Conservation (phyloP, 1,139 yeast species). For the Kurtzmaniella quercitrusa region DNA sequence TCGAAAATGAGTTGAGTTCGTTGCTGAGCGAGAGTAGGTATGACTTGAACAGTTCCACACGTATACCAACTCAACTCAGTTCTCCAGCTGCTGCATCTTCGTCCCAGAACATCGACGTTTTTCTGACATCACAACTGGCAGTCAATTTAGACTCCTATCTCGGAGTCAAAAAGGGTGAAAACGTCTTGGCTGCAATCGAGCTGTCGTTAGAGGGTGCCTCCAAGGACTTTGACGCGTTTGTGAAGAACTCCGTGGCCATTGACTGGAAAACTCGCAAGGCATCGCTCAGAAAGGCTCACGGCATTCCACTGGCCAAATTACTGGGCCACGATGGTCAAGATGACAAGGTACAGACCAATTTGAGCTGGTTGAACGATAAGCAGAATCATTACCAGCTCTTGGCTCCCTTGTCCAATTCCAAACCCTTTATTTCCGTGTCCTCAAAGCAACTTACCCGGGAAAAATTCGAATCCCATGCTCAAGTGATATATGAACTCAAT, state of each 20-base stretch:
- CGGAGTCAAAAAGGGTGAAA: constrained; percentile 73
- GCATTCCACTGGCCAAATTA: constrained; percentile 27
- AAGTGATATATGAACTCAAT: constrained; percentile 64
- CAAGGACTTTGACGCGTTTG: constrained; percentile 74
- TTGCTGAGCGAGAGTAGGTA: constrained; percentile 3
- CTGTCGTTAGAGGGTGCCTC: constrained; percentile 73
- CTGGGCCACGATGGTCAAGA: background rate
- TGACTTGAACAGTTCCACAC: background rate
- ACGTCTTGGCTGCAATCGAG: constrained; percentile 78
- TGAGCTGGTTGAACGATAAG: constrained; percentile 4
- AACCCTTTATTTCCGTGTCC: constrained; percentile 14
- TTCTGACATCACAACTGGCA: background rate
- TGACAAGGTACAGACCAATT: constrained; percentile 8
- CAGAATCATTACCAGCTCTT: constrained; percentile 25
- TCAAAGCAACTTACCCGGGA: constrained; percentile 42
- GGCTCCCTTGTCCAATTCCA: constrained; percentile 25
- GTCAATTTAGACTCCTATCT: constrained; percentile 51
- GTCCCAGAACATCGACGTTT: background rate
- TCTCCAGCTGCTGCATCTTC: background rate
- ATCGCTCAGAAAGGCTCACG: constrained; percentile 66
- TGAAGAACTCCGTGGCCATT: constrained; percentile 65
- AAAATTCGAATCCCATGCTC: constrained; percentile 72
- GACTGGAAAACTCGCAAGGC: constrained; percentile 84
- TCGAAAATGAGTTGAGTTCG: constrained; percentile 59
- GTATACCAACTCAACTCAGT: background rate